These are phyloP conservation scores for Diutina scorzettiae DNA, from an alignment of 1,139 yeast species.

Conservation along the genomic window DNA sequence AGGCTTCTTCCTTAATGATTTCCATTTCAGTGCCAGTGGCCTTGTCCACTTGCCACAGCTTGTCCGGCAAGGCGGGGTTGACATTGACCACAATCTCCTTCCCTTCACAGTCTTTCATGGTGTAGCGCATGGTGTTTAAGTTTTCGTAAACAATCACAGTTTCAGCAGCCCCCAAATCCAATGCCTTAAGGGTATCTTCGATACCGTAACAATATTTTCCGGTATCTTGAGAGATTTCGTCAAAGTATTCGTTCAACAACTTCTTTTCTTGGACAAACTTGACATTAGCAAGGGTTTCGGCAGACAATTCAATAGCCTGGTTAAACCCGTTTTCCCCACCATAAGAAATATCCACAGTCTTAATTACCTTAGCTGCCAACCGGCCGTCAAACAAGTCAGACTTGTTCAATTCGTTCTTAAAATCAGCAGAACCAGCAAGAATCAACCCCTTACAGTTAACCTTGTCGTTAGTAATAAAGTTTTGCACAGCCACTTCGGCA, in stretches of 20 bases:
- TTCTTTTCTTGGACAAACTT: constrained; percentile 98
- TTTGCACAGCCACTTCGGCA: constrained; percentile 96
- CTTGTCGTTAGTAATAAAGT: constrained; percentile 85
- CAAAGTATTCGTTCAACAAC: constrained; percentile 81
- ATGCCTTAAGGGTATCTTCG: constrained; percentile 89
- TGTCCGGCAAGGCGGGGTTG: constrained; percentile 60
- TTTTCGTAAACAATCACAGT: constrained; percentile 86
- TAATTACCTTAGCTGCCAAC: constrained; percentile 75
- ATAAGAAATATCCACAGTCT: constrained; percentile 91
- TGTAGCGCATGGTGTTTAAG: constrained; percentile 73
- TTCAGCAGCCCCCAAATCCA: constrained; percentile 94
- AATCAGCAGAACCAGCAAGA: constrained; percentile 97
- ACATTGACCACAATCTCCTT: constrained; percentile 65
- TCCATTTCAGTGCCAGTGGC: constrained; percentile 87
- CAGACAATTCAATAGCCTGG: constrained; percentile 95
- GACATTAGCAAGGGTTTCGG: constrained; percentile 92
- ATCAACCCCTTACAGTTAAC: constrained; percentile 90
- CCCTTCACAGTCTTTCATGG: constrained; percentile 77
- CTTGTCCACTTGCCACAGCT: constrained; percentile 69
- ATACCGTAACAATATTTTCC: constrained; percentile 97
- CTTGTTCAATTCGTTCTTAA: constrained; percentile 84
- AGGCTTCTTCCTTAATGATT: constrained; percentile 63
- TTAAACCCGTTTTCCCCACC: constrained; percentile 99
- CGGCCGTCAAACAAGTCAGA: constrained; percentile 90
- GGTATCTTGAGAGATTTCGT: constrained; percentile 92